Conservation (phyloP, 2,329 filamentous ascomycete species). For the Pyrenochaeta sp. region DNA sequence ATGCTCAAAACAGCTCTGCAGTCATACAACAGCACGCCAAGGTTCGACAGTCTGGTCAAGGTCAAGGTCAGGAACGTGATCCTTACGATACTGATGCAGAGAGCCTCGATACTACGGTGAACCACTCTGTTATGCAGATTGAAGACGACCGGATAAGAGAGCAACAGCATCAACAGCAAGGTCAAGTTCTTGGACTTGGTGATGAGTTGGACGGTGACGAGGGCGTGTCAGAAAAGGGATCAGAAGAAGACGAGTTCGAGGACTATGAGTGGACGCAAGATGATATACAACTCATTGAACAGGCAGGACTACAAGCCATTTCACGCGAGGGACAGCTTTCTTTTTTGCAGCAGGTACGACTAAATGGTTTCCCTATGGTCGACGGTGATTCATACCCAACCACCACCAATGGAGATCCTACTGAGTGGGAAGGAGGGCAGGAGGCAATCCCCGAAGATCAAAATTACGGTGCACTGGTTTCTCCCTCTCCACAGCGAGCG, state of each 20-base stretch:
- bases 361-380: constrained; percentile 12
- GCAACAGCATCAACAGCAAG: constrained; percentile 11
- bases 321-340: constrained; percentile 4
- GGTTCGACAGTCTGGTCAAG: constrained; percentile 20
- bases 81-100: constrained; percentile 50
- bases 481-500: constrained; percentile 17
- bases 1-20: constrained; percentile 20
- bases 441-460: constrained; percentile 14
- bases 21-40: constrained; percentile 21
- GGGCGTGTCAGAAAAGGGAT: constrained; percentile 13
- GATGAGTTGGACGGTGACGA: constrained; percentile 18
- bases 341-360: constrained; percentile 4
- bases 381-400: constrained; percentile 48
- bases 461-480: constrained; percentile 3
- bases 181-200: constrained; percentile 11
- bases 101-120: constrained; percentile 46
- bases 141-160: constrained; percentile 23
- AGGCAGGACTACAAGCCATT: constrained; percentile 1
- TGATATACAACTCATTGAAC: constrained; percentile 2
- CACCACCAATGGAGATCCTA: constrained; percentile 45
- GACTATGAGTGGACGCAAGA: constrained; percentile 5
- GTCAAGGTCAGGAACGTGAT: constrained; percentile 25
- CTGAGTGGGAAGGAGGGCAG: constrained; percentile 19
- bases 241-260: constrained; percentile 7
- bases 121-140: constrained; percentile 28